Evolutionary conservation across 306 rosid species (phyloP), one percentile per base, ranked within the genome.

Genomic region (Malus sieversii): DNA sequence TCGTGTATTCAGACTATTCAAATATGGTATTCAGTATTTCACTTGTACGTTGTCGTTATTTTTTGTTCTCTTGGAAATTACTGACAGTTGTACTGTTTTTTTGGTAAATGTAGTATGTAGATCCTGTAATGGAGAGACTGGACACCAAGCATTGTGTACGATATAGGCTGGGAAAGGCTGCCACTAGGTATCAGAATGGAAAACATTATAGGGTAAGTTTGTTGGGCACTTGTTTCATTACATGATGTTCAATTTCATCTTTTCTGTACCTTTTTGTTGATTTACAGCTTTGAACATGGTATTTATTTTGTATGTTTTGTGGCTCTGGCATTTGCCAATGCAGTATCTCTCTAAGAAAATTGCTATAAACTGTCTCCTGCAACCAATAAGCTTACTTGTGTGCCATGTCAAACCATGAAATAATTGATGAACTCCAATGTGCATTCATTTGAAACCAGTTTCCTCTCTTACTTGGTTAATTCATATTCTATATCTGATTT

Each of bases 71-170:
- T 64, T 75, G 18, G 72, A 2, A 30, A 45, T 70, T 64, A 13
- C 51, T 78, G 70, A 64, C 67, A n/a, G 35, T 73, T 71, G 32
- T 77, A 73, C 73, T 75, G 70, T 79, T 33, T 74, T 74, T 59
- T 82, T 80, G 64, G 55, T 77, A 70, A 66, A 63, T 78, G 82
- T 88, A 95, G 99, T 95, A 92, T 81, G 97, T 95, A 44, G 99
- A 95, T 79, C 97, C 99, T 66, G 97, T 95, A 40, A 63, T 92
- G 78, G 99, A 95, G 58, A 90, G 97, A 81, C 84, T 95, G 86
- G 96, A 95, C 70, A 81, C 96, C 80, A 95, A 95, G 84, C 88
- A 90, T 68, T 92, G 96, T 78, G 86, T 95, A 64, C 84, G 97
- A 55, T 88, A 83, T 71, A 88, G 90, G 90, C 86, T 95, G 61